Base-by-base conservation (phyloP, 2,329 filamentous ascomycete genomes). In the Myrmaecium sp. region DNA sequence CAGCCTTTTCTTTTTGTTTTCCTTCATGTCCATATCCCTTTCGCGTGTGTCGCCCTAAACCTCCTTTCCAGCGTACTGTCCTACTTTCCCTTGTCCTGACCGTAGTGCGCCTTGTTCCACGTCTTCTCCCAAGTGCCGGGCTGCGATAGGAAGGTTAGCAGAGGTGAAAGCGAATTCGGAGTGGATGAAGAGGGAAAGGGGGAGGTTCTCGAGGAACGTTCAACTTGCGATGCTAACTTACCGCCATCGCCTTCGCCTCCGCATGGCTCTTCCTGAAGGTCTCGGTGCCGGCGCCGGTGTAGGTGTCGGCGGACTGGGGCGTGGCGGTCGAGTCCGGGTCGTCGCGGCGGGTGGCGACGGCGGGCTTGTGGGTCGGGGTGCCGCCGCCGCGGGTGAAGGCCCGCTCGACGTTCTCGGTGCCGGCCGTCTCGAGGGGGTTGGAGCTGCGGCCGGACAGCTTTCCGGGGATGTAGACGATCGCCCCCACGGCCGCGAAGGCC, bases 371-470 rank as follows among this genome's bases (percentile, higher is more conserved):
- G 25, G 44, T 42, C 3, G 43, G 39, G 14, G 40, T 28, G 4
- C 37, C 47, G 28, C 48, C 48, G 17, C 41, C 47, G 7, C 45
- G 29, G 3, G 43, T 40, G 31, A 37, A 51, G 14, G 45, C 39
- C 25, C 47, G 39, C 29, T 48, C 47, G 21, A 51, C 43, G 30
- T 48, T 47, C 34, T 47, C 34, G n/a, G 43, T 32, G 17, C 33
- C 46, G 21, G 38, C 36, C 14, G 47, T 51, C 38, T 49, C 48
- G 39, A 47, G 48, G 7, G 47, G 43, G 33, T 51, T 47, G 28
- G 45, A 44, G 40, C 46, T 49, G 47, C 46, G 49, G 36, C 49
- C 46, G 27, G 42, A 42, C 30, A 46, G 41, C 43, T 49, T 49
- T 33, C 42, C 40, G 27, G 49, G 36, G 37, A 49, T 46, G 39